Conservation (phyloP, 2,329 filamentous ascomycete species). For the Fusarium concolor region DNA sequence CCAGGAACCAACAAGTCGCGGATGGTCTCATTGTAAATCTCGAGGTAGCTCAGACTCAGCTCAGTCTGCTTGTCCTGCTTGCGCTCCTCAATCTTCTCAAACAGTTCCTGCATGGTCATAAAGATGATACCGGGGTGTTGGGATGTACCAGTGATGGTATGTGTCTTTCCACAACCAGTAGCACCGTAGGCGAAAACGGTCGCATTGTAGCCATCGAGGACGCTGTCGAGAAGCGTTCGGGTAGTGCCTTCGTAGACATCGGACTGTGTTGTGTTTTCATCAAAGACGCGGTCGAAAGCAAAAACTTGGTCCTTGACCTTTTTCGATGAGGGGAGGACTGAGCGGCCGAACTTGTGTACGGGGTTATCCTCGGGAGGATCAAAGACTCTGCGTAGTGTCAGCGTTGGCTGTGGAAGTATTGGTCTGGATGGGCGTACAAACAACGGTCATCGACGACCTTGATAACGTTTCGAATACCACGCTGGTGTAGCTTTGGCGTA, state of each 20-base stretch:
- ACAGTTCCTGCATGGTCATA: slow-evolving; percentile 98
- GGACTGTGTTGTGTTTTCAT: slow-evolving; percentile 90
- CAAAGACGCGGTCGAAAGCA: slow-evolving; percentile 95
- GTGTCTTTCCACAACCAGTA: slow-evolving; percentile 97
- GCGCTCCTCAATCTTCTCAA: slow-evolving; percentile 92
- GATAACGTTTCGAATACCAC: slow-evolving; percentile 90
- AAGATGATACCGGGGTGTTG: slow-evolving; percentile 98
- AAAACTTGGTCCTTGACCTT: slow-evolving; percentile 98
- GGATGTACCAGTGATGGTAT: slow-evolving; percentile 93
- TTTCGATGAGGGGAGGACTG: slow-evolving; percentile 85
- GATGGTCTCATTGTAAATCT: slow-evolving; percentile 99
- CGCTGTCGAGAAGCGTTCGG: slow-evolving; percentile 88
- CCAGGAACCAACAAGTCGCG: slow-evolving; percentile 89
- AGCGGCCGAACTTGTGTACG: slow-evolving; percentile 86
- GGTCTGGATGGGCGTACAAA: slow-evolving; percentile 71
- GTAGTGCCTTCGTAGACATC: slow-evolving; percentile 97
- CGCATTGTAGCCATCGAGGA: slow-evolving; percentile 97
- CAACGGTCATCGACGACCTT: slow-evolving; percentile 97
- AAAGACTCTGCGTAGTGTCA: slow-evolving; percentile 76
- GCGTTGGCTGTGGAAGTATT: not conserved
- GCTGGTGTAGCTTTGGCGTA: slow-evolving; percentile 84
- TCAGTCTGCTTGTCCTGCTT: slow-evolving; percentile 90
- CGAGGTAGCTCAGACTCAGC: slow-evolving; percentile 91
- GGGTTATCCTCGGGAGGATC: slow-evolving; percentile 96
- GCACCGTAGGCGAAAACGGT: slow-evolving; percentile 99